A percentile compares a stretch with the other conserved stretches of the same genome.
These are phyloP conservation scores for Calocybe cyanea DNA, from an alignment of 768 basidiomycete species.

Conservation along the genomic window DNA sequence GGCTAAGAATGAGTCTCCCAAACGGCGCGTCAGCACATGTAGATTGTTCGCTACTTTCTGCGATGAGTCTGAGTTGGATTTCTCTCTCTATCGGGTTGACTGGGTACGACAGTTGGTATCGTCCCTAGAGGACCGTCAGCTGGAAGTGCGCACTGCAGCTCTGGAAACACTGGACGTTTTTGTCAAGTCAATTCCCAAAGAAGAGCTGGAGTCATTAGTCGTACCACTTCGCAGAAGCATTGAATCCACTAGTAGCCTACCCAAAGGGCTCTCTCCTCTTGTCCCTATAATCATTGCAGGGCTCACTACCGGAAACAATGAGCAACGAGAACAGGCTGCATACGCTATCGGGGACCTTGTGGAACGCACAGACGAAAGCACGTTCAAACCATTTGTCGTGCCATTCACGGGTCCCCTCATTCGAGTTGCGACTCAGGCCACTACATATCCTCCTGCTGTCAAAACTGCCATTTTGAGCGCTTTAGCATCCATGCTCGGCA, in stretches of 20 bases:
- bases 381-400: constrained; percentile 94
- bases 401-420: constrained; percentile 95
- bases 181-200: constrained; percentile 87
- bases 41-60: constrained; percentile 80
- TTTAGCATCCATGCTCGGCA: constrained; percentile 78
- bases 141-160: constrained; percentile 76
- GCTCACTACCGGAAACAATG: constrained; percentile 91
- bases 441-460: constrained; percentile 87
- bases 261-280: constrained; percentile 78
- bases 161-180: constrained; percentile 82
- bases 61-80: constrained; percentile 76
- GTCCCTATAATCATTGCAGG: constrained; percentile 90
- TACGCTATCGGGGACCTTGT: constrained; percentile 97
- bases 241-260: constrained; percentile 76
- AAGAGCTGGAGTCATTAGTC: constrained; percentile 87
- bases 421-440: constrained; percentile 87
- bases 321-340: constrained; percentile 92
- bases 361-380: constrained; percentile 70
- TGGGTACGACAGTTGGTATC: constrained; percentile 91
- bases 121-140: constrained; percentile 72
- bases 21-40: constrained; percentile 75
- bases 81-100: constrained; percentile 83
- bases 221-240: constrained; percentile 86
- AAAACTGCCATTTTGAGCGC: constrained; percentile 89
- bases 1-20: constrained; percentile 73